Evolutionary conservation across 2,329 filamentous ascomycete species (phyloP).

Genomic region (Fusarium zealandicum): DNA sequence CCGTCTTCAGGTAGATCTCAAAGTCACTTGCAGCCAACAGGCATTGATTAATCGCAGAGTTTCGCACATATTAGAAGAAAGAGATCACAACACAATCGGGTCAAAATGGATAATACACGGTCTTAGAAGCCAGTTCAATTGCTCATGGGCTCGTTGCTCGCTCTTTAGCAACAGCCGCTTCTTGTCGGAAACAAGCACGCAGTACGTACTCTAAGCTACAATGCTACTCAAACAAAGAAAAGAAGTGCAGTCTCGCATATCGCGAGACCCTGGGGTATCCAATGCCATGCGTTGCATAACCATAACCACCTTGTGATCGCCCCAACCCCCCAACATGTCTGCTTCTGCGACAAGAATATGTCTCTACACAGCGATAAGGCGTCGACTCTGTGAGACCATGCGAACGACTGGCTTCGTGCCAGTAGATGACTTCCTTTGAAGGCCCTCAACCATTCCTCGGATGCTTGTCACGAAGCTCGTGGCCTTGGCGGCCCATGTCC

Average conservation of each 20-base stretch:
- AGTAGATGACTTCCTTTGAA: constrained; percentile 6
- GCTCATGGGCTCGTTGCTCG: constrained; percentile 30
- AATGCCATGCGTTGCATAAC: neutral
- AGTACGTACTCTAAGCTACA: constrained; percentile 20
- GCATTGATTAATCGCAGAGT: too few relatives aligned
- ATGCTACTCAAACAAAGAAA: constrained; percentile 14
- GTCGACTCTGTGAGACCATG: constrained; percentile 12
- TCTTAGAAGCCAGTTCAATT: constrained; percentile 29
- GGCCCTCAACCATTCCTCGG: neutral
- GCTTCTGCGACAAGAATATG: neutral
- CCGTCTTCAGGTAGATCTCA: neutral
- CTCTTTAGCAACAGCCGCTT: constrained; percentile 26
- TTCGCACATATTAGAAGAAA: too few relatives aligned
- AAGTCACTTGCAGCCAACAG: too few relatives aligned
- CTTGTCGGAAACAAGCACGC: constrained; percentile 9
- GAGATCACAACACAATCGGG: neutral
- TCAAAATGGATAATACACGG: constrained; percentile 1
- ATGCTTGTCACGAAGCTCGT: neutral
- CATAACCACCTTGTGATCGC: neutral
- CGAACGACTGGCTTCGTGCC: constrained; percentile 14
- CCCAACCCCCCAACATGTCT: constrained; percentile 1
- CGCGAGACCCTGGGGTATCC: neutral
- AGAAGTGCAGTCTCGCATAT: constrained; percentile 1
- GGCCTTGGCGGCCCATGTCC: neutral
- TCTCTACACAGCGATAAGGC: constrained; percentile 31